These are phyloP conservation scores for Claviceps pusilla DNA, from an alignment of 2,329 filamentous ascomycete species.

Conservation along the genomic window DNA sequence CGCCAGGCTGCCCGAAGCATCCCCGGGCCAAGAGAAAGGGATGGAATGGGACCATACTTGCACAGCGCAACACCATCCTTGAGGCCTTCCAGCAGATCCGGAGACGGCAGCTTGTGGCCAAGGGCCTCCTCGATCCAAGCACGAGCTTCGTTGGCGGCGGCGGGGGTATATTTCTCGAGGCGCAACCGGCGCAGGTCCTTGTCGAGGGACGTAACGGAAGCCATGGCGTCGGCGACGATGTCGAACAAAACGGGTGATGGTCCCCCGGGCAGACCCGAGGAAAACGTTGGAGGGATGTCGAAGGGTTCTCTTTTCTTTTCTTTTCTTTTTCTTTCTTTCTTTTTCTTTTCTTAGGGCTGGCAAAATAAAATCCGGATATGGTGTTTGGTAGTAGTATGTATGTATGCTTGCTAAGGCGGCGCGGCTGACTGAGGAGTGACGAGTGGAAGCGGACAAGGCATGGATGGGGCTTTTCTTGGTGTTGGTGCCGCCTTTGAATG, in stretches of 20 bases:
- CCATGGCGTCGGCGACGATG: conserved; percentile 41
- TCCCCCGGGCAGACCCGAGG: neutral
- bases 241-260: neutral
- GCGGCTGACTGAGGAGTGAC: neutral
- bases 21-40: too few species aligned
- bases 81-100: conserved; percentile 69
- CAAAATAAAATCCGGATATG: neutral
- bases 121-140: conserved; percentile 75
- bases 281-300: neutral
- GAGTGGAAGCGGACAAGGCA: neutral
- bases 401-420: neutral
- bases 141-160: conserved; percentile 71
- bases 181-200: conserved; percentile 90
- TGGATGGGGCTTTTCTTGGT: neutral
- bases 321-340: too few species aligned
- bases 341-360: neutral
- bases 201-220: conserved; percentile 83
- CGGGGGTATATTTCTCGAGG: conserved; percentile 81
- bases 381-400: too few species aligned
- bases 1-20: too few species aligned
- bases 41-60: conserved; percentile 44
- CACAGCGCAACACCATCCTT: conserved; percentile 88
- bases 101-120: conserved; percentile 53
- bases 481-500: too few species aligned
- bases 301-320: neutral